Evolutionary conservation across 2,329 filamentous ascomycete genomes (phyloP).

Genomic region (Dactylonectria estremocensis): DNA sequence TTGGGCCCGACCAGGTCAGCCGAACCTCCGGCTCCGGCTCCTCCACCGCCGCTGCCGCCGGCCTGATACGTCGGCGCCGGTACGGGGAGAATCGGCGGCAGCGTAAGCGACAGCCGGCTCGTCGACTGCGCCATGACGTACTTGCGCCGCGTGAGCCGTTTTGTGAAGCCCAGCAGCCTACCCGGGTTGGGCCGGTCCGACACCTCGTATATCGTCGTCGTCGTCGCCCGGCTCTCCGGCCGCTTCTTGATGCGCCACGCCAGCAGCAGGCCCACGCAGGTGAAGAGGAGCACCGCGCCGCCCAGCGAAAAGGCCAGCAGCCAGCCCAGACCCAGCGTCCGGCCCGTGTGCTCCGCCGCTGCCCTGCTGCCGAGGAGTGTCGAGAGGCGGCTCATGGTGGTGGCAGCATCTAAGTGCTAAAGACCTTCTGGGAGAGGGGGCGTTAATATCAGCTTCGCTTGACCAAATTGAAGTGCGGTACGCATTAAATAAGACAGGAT

Average conservation of each 20-base stretch:
- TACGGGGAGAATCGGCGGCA: constrained; percentile 50
- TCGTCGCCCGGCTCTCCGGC: constrained; percentile 33
- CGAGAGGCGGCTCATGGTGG: constrained; percentile 28
- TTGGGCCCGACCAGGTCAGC: constrained; percentile 11
- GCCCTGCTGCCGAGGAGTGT: constrained; percentile 29
- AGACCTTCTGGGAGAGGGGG: constrained; percentile 22
- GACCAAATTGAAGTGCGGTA: constrained; percentile 9
- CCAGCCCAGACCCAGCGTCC: constrained; percentile 54
- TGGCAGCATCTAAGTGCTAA: constrained; percentile 30
- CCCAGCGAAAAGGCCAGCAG: constrained; percentile 64
- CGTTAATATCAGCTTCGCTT: constrained; percentile 31
- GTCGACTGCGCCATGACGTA: constrained; percentile 45
- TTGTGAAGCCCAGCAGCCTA: constrained; percentile 41
- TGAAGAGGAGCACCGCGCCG: constrained; percentile 63
- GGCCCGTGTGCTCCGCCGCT: constrained; percentile 18
- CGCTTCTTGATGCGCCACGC: constrained; percentile 54
- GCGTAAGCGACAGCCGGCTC: constrained; percentile 50
- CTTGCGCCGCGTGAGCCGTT: constrained; percentile 52
- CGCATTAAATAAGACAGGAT: constrained; percentile 10
- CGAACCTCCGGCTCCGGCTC: too few relatives aligned
- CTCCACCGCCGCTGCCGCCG: constrained; percentile 42
- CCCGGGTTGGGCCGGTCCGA: constrained; percentile 36
- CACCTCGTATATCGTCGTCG: constrained; percentile 50
- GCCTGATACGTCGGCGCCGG: constrained; percentile 53
- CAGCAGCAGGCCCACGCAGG: constrained; percentile 60